Evolutionary conservation across 495 filamentous ascomycete genomes (phyloP), one percentile per base, ranked within the genome.

Genomic region (Neurospora sp.): DNA sequence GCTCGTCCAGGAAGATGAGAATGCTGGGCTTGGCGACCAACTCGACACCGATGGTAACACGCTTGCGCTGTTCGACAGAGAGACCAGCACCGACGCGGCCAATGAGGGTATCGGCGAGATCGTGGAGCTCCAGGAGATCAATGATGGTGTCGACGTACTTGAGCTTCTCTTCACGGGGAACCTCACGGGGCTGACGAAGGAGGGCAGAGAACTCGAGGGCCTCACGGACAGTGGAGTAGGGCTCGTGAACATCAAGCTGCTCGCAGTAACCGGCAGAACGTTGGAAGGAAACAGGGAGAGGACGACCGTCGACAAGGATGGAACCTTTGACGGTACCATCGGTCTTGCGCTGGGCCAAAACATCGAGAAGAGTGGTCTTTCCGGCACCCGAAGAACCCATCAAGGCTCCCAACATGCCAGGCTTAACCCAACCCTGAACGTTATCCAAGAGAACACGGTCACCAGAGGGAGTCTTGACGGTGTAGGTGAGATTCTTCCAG

Each of bases 1-100:
- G 92, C 76, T 94, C 91, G 76, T 94, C 92, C n/a, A 94, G 78
- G 80, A 93, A 93, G 77, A 93, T 87, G 10, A 93, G 76, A 1
- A 94, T 85, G 69, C 88, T 90, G 0, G 94, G 94, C 79, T 94
- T 96, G 9, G 94, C 93, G 6, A 93, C 94, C 12, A 98, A 83
- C 78, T 98, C 94, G n/a, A 98, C 94, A 72, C 92, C 94, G 72
- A 98, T 97, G 6, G 94, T 97, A 5, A 97, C 75, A 35, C 91
- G 73, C 86, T 92, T 83, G 77, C 83, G 81, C 78, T 88, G 77
- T 76, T 88, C 86, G 1, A 88, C 83, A 6, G 76, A 78, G 10
- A 84, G 76, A 27, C 78, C 79, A 79, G 91, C 89, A 12, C 92
- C 92, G 1, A 92, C 89, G 31, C 91, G 88, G 75, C 93, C 92